phyloP scores from a whole-genome alignment of 163 green algal species.

The Chlorella variabilis region DNA sequence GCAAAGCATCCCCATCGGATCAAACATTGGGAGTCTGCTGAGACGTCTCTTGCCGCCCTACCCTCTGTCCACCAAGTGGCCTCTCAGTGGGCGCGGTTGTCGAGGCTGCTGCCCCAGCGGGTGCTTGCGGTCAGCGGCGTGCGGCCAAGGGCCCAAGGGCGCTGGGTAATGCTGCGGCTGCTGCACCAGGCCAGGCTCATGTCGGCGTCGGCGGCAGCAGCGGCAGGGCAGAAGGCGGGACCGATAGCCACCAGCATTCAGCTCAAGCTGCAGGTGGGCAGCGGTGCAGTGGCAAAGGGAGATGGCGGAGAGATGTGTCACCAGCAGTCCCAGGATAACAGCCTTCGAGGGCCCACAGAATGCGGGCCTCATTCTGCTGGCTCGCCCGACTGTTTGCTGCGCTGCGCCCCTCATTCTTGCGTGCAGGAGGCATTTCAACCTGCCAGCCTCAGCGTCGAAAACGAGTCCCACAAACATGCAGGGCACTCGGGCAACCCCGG shows the following conservation, averaged over 20 bases:
- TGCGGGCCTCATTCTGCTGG: too few species aligned
- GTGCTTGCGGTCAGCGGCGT: too few species aligned
- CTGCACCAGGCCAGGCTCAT: neutral
- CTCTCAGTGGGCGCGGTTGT: too few species aligned
- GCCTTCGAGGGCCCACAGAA: too few species aligned
- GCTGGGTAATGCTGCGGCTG: conserved; percentile 14
- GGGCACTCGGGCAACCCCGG: conserved; percentile 68
- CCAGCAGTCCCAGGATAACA: neutral
- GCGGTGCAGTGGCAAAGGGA: neutral
- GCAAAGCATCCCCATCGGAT: too few species aligned
- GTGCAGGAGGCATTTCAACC: conserved; percentile 37
- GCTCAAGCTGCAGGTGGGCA: conserved; percentile 16
- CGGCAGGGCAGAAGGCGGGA: neutral
- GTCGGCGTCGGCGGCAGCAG: conserved; percentile 21
- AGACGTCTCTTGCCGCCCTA: too few species aligned
- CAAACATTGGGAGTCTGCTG: too few species aligned
- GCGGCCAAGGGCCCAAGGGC: too few species aligned
- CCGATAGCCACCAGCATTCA: conserved; percentile 24
- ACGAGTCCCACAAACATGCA: conserved; percentile 71
- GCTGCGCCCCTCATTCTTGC: too few species aligned
- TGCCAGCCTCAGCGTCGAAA: conserved; percentile 45
- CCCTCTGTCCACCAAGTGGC: too few species aligned
- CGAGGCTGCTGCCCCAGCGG: too few species aligned
- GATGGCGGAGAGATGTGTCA: neutral
- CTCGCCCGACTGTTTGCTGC: too few species aligned